phyloP scores from a whole-genome alignment of 768 basidiomycete species.

The Trametes coccinea region DNA sequence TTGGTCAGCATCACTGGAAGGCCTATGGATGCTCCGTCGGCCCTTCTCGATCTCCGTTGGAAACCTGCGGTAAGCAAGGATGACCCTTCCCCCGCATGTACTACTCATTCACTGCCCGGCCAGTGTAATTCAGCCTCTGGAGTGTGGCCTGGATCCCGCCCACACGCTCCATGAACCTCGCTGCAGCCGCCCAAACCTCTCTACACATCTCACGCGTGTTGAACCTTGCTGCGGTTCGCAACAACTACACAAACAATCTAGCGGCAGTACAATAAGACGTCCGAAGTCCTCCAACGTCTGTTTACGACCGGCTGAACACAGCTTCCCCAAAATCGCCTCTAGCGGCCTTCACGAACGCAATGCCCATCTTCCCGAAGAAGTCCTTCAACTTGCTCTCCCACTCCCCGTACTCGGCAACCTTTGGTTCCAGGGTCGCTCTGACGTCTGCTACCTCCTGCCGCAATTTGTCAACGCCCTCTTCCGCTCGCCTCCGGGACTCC shows the following conservation, averaged over 20 bases:
- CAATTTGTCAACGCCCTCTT: constrained; percentile 13
- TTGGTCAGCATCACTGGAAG: constrained; percentile 5
- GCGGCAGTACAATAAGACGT: too few species aligned
- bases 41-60: neutral
- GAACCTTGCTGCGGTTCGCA: too few species aligned
- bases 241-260: too few species aligned
- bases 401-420: constrained; percentile 12
- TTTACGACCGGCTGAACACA: neutral
- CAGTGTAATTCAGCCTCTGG: too few species aligned
- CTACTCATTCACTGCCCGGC: too few species aligned
- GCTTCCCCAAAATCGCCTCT: constrained; percentile 22
- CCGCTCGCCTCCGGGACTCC: constrained; percentile 18
- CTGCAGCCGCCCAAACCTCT: neutral
- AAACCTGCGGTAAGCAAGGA: neutral
- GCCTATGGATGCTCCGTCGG: constrained; percentile 1
- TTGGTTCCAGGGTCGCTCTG: constrained; percentile 11
- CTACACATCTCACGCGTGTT: too few species aligned
- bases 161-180: too few species aligned
- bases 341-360: constrained; percentile 23
- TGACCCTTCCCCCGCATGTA: neutral
- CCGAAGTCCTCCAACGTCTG: neutral
- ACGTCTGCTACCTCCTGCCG: neutral
- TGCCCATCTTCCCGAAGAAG: constrained; percentile 22
- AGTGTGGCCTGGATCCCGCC: too few species aligned
- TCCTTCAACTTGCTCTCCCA: constrained; percentile 22